Base-by-base conservation (phyloP, 768 basidiomycete genomes). In the Auricularia heimuer region DNA sequence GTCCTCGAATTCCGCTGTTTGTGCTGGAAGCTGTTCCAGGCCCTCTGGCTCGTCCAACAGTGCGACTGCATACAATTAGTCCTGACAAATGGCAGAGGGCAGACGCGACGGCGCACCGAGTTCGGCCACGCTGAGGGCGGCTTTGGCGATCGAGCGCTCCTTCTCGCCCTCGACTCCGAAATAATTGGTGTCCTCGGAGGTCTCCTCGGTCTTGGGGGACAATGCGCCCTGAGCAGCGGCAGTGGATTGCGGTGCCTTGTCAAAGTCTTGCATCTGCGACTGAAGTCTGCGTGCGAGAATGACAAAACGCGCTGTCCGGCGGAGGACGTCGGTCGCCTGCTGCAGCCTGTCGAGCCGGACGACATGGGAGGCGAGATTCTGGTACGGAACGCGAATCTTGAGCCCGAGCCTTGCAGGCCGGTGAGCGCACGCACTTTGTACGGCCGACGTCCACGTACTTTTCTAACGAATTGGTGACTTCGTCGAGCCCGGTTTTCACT, bases 91-190 rank as follows among this genome's bases (percentile, higher is more conserved):
- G 11, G 21, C 24, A 54, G 10, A 63, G 29, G 18, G 4, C 18
- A n/a, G 60, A 39, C 18, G 34, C 8, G 60, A 39, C n/a, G 35
- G 77, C 88, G 69, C 67, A 92, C 94, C 81, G 54, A 98, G 79
- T 74, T 99, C 96, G 0, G 95, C 92, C 8, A 98, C 86, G 45
- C 86, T 94, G 70, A 98, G 77, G n/a, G 95, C 96, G 2, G 96
- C 95, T 75, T 95, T 95, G 2, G 94, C 89, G 70, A 98, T 86
- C 16, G 84, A 84, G 8, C 96, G 81, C 71, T 97, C 95, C 73
- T 86, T 87, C 68, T 92, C 90, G 35, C 92, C 89, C 70, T 89
- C 88, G 39, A 60, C 56, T 12, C 56, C 56, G 3, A 60, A 60
- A 61, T 29, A 33, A n/a, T 29, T 36, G 21, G 29, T 51, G n/a